These are phyloP conservation scores for Amphirosellinia nigrospora DNA, from an alignment of 495 filamentous ascomycete genomes.

Conservation along the genomic window DNA sequence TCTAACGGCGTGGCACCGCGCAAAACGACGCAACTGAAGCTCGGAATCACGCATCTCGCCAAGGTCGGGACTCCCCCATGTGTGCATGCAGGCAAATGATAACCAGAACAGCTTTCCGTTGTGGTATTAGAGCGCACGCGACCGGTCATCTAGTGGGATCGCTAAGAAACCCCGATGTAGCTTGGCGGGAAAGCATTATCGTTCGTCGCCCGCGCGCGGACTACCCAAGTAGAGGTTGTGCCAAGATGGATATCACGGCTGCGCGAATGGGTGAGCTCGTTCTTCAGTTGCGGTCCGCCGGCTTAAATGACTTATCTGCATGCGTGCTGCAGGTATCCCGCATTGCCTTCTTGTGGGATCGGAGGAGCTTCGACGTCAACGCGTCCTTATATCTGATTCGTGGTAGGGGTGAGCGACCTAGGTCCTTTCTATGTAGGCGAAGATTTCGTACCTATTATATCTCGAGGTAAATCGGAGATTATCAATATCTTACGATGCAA, in stretches of 20 bases:
- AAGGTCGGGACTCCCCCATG: neutral
- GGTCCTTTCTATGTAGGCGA: neutral
- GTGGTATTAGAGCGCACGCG: conserved; percentile 22
- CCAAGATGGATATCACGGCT: conserved; percentile 16
- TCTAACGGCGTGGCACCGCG: neutral
- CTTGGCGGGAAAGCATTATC: conserved; percentile 22
- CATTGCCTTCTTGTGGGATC: neutral
- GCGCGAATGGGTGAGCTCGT: conserved; percentile 1
- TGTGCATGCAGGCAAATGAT: conserved; percentile 11
- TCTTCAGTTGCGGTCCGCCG: neutral
- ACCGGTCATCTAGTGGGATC: conserved; percentile 13
- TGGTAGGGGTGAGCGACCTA: neutral
- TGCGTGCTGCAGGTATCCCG: neutral
- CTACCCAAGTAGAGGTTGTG: neutral
- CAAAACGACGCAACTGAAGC: conserved; percentile 24
- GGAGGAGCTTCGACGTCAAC: neutral
- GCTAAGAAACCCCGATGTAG: conserved; percentile 24
- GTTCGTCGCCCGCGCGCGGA: neutral
- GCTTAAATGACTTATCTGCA: conserved; percentile 2
- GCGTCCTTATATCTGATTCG: neutral
- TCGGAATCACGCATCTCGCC: conserved; percentile 19
- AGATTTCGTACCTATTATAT: neutral
- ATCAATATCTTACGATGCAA: neutral
- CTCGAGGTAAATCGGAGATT: conserved; percentile 13
- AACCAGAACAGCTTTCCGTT: conserved; percentile 21